phyloP scores from a whole-genome alignment of 139 green algal genomes.

The Chlorella sp. region DNA sequence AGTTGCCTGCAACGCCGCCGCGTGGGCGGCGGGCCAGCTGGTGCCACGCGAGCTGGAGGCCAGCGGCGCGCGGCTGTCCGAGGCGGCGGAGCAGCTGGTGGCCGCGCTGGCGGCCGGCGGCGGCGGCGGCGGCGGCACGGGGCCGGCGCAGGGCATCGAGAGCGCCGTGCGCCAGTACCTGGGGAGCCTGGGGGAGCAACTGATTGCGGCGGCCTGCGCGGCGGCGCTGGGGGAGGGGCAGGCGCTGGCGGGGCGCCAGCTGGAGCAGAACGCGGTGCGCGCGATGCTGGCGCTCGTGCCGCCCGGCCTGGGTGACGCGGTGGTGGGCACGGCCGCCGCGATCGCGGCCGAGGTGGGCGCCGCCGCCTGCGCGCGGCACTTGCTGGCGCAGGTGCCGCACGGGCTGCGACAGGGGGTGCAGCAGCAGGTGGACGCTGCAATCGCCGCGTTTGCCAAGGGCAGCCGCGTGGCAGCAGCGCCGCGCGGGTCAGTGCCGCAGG shows the following conservation, averaged over 20 bases:
- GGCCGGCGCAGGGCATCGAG: not conserved
- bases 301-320: slow-evolving; percentile 7
- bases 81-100: not conserved
- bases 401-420: not conserved
- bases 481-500: too few relatives aligned
- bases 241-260: not conserved
- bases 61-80: not conserved
- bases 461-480: too few relatives aligned
- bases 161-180: not conserved
- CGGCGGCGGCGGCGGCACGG: not conserved
- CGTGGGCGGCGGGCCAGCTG: not conserved
- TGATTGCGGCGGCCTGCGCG: not conserved
- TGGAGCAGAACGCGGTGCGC: not conserved
- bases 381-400: slow-evolving; percentile 8
- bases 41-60: slow-evolving; percentile 3
- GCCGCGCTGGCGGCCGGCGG: too few relatives aligned
- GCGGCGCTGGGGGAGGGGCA: slow-evolving; percentile 17
- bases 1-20: slow-evolving; percentile 28
- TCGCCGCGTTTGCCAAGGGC: too few relatives aligned
- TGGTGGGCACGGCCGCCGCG: slow-evolving; percentile 40
- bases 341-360: slow-evolving; percentile 24
- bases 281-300: slow-evolving; percentile 24
- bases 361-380: slow-evolving; percentile 6
- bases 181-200: slow-evolving; percentile 13
- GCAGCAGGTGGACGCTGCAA: slow-evolving; percentile 21